phyloP scores from a whole-genome alignment of 2,329 filamentous ascomycete genomes.

The Colletotrichum tamarilloi region DNA sequence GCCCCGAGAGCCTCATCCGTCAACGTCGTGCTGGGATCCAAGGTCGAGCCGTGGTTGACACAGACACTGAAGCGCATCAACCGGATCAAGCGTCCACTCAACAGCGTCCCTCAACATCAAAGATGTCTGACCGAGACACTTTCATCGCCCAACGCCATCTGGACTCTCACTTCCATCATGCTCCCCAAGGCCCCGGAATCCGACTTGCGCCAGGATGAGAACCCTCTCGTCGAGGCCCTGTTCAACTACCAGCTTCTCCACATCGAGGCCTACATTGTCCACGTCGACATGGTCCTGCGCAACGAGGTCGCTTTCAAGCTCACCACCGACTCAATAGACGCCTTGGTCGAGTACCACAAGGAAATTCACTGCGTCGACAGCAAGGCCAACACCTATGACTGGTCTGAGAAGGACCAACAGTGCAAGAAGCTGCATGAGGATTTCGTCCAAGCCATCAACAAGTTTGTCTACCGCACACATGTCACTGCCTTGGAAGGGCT shows the following conservation, averaged over 20 bases:
- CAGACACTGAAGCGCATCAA: conserved; percentile 97
- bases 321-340: conserved; percentile 92
- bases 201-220: conserved; percentile 83
- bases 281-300: conserved; percentile 98
- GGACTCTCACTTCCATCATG: conserved; percentile 94
- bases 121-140: conserved; percentile 95
- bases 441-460: conserved; percentile 96
- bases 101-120: conserved; percentile 95
- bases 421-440: conserved; percentile 98
- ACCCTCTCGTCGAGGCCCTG: conserved; percentile 86
- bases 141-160: conserved; percentile 90
- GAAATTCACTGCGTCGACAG: conserved; percentile 93
- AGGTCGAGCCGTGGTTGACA: conserved; percentile 96
- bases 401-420: conserved; percentile 96
- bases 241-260: conserved; percentile 95
- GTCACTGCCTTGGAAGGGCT: conserved; percentile 92
- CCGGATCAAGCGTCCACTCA: conserved; percentile 94
- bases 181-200: conserved; percentile 88
- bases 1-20: conserved; percentile 89
- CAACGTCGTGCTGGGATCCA: conserved; percentile 92
- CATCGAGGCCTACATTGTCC: conserved; percentile 96
- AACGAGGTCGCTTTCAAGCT: conserved; percentile 99
- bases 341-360: conserved; percentile 95
- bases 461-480: conserved; percentile 92
- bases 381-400: conserved; percentile 89